Evolutionary conservation across 352 stramenopile species (phyloP).

Genomic region (Peronospora tabacina): DNA sequence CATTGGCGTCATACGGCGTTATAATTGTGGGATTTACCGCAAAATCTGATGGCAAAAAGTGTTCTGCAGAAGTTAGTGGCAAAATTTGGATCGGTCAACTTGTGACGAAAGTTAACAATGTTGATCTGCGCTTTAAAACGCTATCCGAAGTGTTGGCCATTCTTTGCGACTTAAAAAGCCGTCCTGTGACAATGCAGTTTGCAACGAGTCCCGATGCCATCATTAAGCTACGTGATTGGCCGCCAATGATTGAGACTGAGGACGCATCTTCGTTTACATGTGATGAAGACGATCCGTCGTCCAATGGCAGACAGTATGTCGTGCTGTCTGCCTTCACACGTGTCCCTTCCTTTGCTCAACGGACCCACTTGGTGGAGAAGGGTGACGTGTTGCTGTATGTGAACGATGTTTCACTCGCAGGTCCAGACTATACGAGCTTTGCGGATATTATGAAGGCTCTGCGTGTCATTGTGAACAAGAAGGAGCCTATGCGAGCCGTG

Average conservation of each 20-base stretch:
- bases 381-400: conserved; percentile 63
- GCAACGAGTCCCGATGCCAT: conserved; percentile 66
- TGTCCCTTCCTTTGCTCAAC: conserved; percentile 66
- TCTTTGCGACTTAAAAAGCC: conserved; percentile 47
- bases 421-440: conserved; percentile 41
- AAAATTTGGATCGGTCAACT: conserved; percentile 68
- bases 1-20: conserved; percentile 51
- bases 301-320: conserved; percentile 53
- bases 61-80: conserved; percentile 51
- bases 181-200: conserved; percentile 68
- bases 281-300: conserved; percentile 38
- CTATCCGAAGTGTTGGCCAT: conserved; percentile 52
- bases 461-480: conserved; percentile 38
- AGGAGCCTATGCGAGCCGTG: conserved; percentile 42
- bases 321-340: conserved; percentile 60
- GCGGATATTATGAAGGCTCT: conserved; percentile 55
- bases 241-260: conserved; percentile 77
- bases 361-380: conserved; percentile 46
- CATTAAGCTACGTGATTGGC: conserved; percentile 70
- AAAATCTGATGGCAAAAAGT: conserved; percentile 44
- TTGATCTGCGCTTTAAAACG: conserved; percentile 59
- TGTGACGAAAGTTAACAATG: conserved; percentile 54
- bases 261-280: conserved; percentile 32
- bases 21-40: conserved; percentile 69
- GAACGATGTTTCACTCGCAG: conserved; percentile 48